Evolutionary conservation across 2,329 filamentous ascomycete genomes (phyloP).

Genomic region (Cercospora sojina): DNA sequence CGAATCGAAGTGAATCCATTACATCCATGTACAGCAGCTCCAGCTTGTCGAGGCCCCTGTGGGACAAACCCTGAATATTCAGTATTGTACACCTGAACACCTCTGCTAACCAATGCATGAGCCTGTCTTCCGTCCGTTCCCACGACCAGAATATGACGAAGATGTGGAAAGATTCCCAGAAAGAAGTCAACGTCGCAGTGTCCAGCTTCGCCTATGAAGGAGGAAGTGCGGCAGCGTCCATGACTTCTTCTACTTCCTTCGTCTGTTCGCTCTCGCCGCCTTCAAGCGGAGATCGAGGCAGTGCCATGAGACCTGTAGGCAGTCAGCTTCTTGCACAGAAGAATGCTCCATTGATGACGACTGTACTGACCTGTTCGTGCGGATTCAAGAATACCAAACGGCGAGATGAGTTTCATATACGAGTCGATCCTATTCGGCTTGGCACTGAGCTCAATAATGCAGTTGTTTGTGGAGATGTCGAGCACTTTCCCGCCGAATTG

Average conservation of each 20-base stretch:
- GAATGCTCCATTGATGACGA: not conserved
- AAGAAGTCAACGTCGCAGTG: not conserved
- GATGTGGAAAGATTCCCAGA: not conserved
- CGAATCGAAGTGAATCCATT: not conserved
- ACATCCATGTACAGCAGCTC: not conserved
- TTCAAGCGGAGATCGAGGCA: constrained; percentile 86
- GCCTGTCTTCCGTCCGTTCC: not conserved
- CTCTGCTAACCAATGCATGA: constrained; percentile 5
- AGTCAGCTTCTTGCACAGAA: constrained; percentile 21
- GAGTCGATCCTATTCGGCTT: constrained; percentile 94
- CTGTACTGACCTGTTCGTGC: constrained; percentile 69
- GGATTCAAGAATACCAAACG: constrained; percentile 95
- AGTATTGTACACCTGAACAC: constrained; percentile 2
- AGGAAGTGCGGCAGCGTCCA: constrained; percentile 89
- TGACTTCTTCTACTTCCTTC: constrained; percentile 91
- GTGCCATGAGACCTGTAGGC: constrained; percentile 76
- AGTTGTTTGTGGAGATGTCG: constrained; percentile 97
- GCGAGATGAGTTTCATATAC: constrained; percentile 91
- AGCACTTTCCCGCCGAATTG: constrained; percentile 97
- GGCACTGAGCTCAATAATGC: constrained; percentile 94
- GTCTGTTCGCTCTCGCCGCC: constrained; percentile 68
- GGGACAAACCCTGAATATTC: not conserved
- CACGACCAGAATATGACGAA: not conserved
- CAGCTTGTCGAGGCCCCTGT: not conserved
- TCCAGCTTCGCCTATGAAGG: constrained; percentile 49